Base-by-base conservation (phyloP, 352 stramenopile genomes). In the Phytophthora vignae region DNA sequence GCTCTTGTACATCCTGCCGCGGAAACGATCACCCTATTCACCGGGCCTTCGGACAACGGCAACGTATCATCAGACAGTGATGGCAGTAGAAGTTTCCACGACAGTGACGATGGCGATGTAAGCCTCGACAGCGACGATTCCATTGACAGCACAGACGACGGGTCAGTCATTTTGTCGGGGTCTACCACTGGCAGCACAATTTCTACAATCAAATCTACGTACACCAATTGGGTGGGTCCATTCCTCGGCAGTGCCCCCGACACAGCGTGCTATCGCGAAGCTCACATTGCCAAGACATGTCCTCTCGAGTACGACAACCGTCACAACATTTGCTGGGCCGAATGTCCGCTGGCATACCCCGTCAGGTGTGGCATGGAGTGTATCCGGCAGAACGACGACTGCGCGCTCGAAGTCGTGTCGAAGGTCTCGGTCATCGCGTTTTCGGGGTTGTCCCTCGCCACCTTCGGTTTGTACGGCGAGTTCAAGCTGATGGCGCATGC, bases 321-420 rank as follows among this genome's bases (percentile, higher is more conserved):
- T 15, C 40, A 64, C 19, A 72, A 36, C 4, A 78, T 60, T 36
- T 82, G 75, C 63, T 82, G 75, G 75, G 71, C 72, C 2, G 44
- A 81, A 46, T 83, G 76, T 33, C 76, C 76, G 3, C 49, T 83
- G 14, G 40, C 72, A 14, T 83, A 81, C 25, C 76, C 76, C 2
- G 73, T 83, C 1, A 53, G 71, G 25, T 83, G 73, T 48, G 76
- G 69, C 52, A 72, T 79, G 64, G 69, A 83, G 48, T 83, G 76
- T 5, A 72, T 83, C 53, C 64, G 73, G 2, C 76, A 83, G 21
- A 83, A 78, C 21, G 67, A 70, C 12, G 65, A 83, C 57, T 83
- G 76, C n/a, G 60, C 57, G 15, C 55, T 70, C 38, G 73, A 67
- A 59, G 55, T 83, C 10, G 33, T 79, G n/a, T 67, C 49, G 38